Evolutionary conservation across 208 protist genomes (phyloP).

Genomic region (Crithidia acanthocephali): DNA sequence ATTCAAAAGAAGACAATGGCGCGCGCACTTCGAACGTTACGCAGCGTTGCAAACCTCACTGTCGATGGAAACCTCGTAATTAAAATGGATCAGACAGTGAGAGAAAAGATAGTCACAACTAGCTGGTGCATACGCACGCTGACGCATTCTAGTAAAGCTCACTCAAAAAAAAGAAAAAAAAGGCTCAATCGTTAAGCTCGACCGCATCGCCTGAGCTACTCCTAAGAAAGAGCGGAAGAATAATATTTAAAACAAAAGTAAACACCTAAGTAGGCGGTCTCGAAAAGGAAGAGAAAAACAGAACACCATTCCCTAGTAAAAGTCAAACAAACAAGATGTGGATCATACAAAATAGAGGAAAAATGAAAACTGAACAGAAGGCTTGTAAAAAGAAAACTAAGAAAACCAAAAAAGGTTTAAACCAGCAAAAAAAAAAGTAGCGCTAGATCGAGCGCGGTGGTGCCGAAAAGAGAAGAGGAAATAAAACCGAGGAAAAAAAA

Average conservation of each 20-base stretch:
- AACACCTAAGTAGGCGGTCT: too few relatives aligned
- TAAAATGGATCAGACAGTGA: conserved; percentile 22
- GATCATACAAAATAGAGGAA: conserved; percentile 7
- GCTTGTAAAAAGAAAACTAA: conserved; percentile 13
- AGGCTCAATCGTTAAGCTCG: conserved; percentile 9
- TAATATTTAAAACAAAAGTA: background rate
- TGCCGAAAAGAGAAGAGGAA: conserved; percentile 24
- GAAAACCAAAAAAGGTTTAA: background rate
- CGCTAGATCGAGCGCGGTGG: conserved; percentile 7
- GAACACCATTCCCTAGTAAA: too few relatives aligned
- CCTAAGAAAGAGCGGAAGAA: background rate
- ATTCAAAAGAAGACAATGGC: background rate
- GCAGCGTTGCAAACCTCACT: background rate
- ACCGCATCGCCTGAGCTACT: too few relatives aligned
- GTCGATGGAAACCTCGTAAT: background rate
- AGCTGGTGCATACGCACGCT: too few relatives aligned
- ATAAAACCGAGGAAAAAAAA: conserved; percentile 24
- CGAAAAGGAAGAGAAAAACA: background rate
- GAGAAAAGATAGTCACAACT: background rate
- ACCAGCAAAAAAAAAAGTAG: conserved; percentile 24
- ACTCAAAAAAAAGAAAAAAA: conserved; percentile 24
- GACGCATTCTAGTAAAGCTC: too few relatives aligned
- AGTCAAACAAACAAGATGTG: background rate
- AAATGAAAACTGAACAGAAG: conserved; percentile 25
- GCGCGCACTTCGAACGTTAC: background rate